phyloP scores from a whole-genome alignment of 1,284 basidiomycete species.

The Kwoniella shivajii region DNA sequence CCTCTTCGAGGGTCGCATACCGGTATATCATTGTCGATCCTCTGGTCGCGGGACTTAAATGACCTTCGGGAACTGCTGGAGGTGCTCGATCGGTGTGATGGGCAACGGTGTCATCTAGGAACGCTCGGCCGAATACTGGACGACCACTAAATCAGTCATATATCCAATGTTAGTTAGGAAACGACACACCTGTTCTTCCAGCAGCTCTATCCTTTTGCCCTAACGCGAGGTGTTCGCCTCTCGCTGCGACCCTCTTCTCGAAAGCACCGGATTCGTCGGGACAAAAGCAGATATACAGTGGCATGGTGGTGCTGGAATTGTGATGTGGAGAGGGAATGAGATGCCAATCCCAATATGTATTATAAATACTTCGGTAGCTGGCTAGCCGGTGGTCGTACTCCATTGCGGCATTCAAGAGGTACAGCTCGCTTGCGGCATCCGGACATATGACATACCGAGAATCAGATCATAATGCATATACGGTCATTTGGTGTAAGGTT shows the following conservation, averaged over 20 bases:
- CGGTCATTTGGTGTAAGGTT: too few species aligned
- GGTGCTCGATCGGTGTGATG: constrained; percentile 10
- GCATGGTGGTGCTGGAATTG: constrained; percentile 1
- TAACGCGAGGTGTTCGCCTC: constrained; percentile 33
- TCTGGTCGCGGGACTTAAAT: constrained; percentile 30
- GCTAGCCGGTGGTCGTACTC: too few species aligned
- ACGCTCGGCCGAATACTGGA: constrained; percentile 31
- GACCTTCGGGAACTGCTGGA: neutral
- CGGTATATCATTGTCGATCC: constrained; percentile 45
- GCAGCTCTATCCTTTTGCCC: neutral
- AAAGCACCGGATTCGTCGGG: constrained; percentile 39
- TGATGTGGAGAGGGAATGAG: too few species aligned
- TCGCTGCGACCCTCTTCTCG: constrained; percentile 32
- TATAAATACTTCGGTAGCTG: too few species aligned
- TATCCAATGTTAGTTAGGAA: neutral
- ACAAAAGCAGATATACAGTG: constrained; percentile 47
- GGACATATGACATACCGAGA: too few species aligned
- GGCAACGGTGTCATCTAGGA: constrained; percentile 14
- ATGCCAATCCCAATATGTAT: too few species aligned
- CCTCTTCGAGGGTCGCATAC: constrained; percentile 31
- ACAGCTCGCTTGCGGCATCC: too few species aligned
- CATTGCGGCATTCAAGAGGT: too few species aligned
- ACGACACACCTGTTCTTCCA: neutral
- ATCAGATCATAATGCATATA: too few species aligned
- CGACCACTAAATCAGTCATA: neutral